These are phyloP conservation scores for Coriaria nepalensis DNA, from an alignment of 306 rosid species.

Conservation along the genomic window DNA sequence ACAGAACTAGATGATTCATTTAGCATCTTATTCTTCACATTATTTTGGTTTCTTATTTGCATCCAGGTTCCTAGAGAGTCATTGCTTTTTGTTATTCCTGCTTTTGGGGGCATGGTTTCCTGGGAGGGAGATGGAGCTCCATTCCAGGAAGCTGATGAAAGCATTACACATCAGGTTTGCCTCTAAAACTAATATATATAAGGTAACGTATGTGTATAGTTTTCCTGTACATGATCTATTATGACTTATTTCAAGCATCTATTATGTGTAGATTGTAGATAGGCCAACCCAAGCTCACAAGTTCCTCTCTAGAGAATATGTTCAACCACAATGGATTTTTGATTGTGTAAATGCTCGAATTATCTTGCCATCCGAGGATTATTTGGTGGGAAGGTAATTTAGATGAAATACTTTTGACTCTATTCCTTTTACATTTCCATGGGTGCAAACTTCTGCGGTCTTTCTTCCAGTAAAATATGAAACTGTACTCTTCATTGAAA, in stretches of 20 bases:
- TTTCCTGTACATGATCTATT: neutral
- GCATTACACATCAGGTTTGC: constrained; percentile 75
- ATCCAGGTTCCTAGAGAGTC: constrained; percentile 84
- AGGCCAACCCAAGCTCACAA: constrained; percentile 59
- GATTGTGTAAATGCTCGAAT: constrained; percentile 71
- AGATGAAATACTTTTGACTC: neutral
- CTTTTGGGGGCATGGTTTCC: constrained; percentile 85
- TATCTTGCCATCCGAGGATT: constrained; percentile 58
- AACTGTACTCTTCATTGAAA: too few species aligned
- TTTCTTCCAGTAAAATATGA: too few species aligned
- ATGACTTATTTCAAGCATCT: constrained; percentile 5
- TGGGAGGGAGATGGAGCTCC: constrained; percentile 95
- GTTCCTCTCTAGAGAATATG: constrained; percentile 65
- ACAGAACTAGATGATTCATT: too few species aligned
- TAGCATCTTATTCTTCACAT: too few species aligned
- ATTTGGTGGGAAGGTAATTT: constrained; percentile 77
- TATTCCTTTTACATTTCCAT: neutral
- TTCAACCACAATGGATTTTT: constrained; percentile 94
- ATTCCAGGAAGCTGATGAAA: constrained; percentile 53
- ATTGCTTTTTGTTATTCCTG: constrained; percentile 70
- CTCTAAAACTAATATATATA: constrained; percentile 1
- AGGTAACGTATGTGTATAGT: constrained; percentile 1
- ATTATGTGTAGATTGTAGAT: constrained; percentile 57
- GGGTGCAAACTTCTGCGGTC: neutral
- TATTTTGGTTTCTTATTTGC: neutral